phyloP scores from a whole-genome alignment of 2,329 filamentous ascomycete species.

The Metarhizium humberi region DNA sequence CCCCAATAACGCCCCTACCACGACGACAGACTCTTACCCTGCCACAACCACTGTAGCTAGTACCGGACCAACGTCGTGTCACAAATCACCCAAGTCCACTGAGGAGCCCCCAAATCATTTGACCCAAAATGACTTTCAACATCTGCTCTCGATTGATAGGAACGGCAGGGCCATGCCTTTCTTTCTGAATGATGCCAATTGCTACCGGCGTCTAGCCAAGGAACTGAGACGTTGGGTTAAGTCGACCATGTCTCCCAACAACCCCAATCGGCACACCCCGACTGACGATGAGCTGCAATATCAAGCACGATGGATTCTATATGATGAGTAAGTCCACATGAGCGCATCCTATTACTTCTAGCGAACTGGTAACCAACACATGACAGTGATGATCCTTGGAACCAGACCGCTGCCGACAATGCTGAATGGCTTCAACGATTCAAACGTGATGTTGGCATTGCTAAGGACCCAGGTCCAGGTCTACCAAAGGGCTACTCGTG shows the following conservation, averaged over 20 bases:
- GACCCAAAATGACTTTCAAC: constrained; percentile 5
- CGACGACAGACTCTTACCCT: constrained; percentile 2
- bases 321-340: constrained; percentile 42
- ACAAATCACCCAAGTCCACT: constrained; percentile 10
- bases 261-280: constrained; percentile 49
- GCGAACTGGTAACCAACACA: background rate
- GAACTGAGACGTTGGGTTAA: constrained; percentile 45
- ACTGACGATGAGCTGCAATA: constrained; percentile 54
- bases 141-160: constrained; percentile 4
- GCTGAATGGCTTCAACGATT: constrained; percentile 54
- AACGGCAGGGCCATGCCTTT: constrained; percentile 20
- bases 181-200: constrained; percentile 52
- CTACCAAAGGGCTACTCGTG: constrained; percentile 33
- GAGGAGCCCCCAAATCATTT: constrained; percentile 5
- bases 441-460: constrained; percentile 47
- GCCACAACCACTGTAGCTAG: background rate
- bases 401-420: constrained; percentile 55
- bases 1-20: background rate
- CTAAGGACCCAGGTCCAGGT: constrained; percentile 40
- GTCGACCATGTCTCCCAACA: constrained; percentile 47
- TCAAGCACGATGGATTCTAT: constrained; percentile 53
- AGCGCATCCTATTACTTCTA: background rate
- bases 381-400: constrained; percentile 51
- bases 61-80: constrained; percentile 2
- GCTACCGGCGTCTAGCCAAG: constrained; percentile 44